These are phyloP conservation scores for Gracilariopsis chorda DNA, from an alignment of 23 red algal genomes.

Conservation along the genomic window DNA sequence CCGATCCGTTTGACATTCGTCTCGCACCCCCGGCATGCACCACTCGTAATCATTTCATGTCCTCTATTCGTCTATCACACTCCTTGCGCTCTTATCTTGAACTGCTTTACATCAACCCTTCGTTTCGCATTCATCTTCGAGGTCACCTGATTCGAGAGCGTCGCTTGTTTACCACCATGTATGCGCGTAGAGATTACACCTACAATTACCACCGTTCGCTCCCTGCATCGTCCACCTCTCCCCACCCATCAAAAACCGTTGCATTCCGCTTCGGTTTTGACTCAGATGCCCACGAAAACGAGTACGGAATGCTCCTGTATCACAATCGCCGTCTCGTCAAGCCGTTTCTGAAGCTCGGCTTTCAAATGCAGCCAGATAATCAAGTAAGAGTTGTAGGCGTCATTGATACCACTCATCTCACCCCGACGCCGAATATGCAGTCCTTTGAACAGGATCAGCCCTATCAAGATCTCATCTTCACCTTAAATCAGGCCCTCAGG, in stretches of 20 bases:
- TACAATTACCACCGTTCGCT: background rate
- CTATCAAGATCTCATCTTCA: constrained; percentile 22
- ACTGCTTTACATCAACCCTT: constrained; percentile 20
- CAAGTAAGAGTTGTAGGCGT: constrained; percentile 14
- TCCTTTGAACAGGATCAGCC: background rate
- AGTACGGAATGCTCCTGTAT: constrained; percentile 40
- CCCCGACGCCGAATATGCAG: constrained; percentile 18
- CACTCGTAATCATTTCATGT: background rate
- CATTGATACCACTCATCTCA: constrained; percentile 13
- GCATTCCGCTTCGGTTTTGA: constrained; percentile 15
- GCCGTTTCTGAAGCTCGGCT: constrained; percentile 13
- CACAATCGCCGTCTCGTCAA: background rate
- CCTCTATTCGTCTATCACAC: background rate
- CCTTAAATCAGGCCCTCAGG: constrained; percentile 8
- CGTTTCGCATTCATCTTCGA: constrained; percentile 8
- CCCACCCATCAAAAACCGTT: background rate
- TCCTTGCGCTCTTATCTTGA: constrained; percentile 23
- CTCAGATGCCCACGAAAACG: background rate
- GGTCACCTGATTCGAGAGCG: constrained; percentile 23
- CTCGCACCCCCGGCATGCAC: background rate
- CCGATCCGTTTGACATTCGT: constrained; percentile 31
- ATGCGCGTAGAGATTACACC: background rate
- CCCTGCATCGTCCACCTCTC: background rate
- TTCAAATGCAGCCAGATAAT: background rate
- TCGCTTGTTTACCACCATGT: background rate